phyloP scores from a whole-genome alignment of 2,329 filamentous ascomycete genomes.

The Aspergillus transmontanensis region DNA sequence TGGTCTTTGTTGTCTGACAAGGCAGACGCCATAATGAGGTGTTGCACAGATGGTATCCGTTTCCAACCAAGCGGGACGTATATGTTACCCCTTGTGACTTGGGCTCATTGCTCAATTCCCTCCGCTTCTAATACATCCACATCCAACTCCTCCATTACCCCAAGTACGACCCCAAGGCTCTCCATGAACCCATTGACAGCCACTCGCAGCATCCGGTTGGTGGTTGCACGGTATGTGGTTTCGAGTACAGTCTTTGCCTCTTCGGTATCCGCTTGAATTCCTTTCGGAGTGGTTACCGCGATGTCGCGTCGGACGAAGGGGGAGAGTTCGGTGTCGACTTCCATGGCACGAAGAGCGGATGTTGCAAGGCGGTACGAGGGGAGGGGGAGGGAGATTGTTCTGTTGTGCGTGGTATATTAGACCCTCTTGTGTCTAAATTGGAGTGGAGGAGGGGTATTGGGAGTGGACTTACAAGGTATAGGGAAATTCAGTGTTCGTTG shows the following conservation, averaged over 20 bases:
- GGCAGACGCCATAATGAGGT: not conserved
- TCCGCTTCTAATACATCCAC: slow-evolving; percentile 69
- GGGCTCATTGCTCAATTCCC: slow-evolving; percentile 26
- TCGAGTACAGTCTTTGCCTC: slow-evolving; percentile 60
- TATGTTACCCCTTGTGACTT: not conserved
- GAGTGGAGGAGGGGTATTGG: slow-evolving; percentile 6
- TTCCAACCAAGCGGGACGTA: not conserved
- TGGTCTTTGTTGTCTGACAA: not conserved
- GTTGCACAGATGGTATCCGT: not conserved
- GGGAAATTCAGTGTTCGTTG: slow-evolving; percentile 35
- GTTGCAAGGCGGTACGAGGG: slow-evolving; percentile 76
- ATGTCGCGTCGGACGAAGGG: slow-evolving; percentile 76
- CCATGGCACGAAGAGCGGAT: slow-evolving; percentile 72
- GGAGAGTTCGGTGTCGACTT: slow-evolving; percentile 88
- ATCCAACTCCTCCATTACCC: slow-evolving; percentile 89
- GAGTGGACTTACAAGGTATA: slow-evolving; percentile 39
- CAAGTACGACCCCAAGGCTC: slow-evolving; percentile 77
- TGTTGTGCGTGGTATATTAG: slow-evolving; percentile 38
- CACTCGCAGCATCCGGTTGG: slow-evolving; percentile 94
- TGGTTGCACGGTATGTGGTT: slow-evolving; percentile 81
- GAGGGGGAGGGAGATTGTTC: slow-evolving; percentile 77
- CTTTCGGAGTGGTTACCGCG: slow-evolving; percentile 50
- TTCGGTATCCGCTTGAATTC: slow-evolving; percentile 17
- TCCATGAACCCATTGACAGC: slow-evolving; percentile 97
- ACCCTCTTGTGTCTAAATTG: slow-evolving; percentile 5